Base-by-base conservation (phyloP, 768 basidiomycete genomes). In the Lentinula edodes region DNA sequence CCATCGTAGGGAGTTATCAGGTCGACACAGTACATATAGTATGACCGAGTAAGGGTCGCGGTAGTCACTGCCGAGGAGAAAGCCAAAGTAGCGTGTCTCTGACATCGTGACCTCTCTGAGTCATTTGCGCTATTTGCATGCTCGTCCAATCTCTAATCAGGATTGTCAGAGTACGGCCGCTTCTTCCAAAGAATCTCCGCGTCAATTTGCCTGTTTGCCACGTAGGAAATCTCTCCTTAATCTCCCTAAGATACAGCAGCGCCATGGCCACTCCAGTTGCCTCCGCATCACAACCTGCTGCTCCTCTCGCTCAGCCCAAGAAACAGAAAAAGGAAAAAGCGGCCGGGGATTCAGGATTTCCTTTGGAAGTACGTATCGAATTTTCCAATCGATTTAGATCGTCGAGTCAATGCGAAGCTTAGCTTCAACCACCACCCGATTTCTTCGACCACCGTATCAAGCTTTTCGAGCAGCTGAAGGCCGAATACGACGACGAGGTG, bases 401-500 rank as follows among this genome's bases (percentile, higher is more conserved):
- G 18, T 62, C 34, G 61, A 65, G 66, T 63, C 64, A 35, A 43
- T 61, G 56, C 61, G 68, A 46, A 61, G 9, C 7, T 32, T 65
- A 95, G 93, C 76, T 95, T 59, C 81, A 87, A 76, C 95, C 95
- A 16, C 82, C 78, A 5, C 94, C 96, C 13, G 87, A 80, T 60
- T 98, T 88, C 80, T 89, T 98, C 75, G 90, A 90, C 66, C 89
- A 90, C 72, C 88, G 96, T 52, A 84, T 98, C 75, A 86, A 87
- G 70, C 86, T 98, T 68, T 98, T 95, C 68, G 90, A 96, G 42
- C 78, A 90, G 69, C 78, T 95, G 63, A 94, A 93, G 73, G 84
- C 80, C 15, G 89, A 96, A 72, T 83, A 95, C 67, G 90, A 91
- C 69, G 86, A 85, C 54, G 89, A 85, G 70, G 80, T 93, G 6